phyloP scores from a whole-genome alignment of 2,329 filamentous ascomycete genomes.

The Ciborinia camelliae region DNA sequence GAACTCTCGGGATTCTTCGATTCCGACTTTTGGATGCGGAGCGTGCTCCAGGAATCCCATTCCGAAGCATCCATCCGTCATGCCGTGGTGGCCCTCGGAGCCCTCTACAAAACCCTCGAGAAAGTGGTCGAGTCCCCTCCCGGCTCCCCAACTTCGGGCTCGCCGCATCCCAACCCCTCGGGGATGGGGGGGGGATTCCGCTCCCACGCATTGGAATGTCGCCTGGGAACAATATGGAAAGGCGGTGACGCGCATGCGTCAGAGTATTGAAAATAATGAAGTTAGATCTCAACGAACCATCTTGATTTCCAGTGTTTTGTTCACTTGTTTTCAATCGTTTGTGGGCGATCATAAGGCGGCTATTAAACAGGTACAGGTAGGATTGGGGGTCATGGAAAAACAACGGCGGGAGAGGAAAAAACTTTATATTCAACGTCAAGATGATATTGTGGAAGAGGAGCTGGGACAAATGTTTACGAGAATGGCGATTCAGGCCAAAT shows the following conservation, averaged over 20 bases:
- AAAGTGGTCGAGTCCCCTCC: constrained; percentile 51
- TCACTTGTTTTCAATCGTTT: constrained; percentile 68
- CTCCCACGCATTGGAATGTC: constrained; percentile 54
- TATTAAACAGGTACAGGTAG: constrained; percentile 58
- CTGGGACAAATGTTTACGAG: constrained; percentile 61
- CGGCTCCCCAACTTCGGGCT: constrained; percentile 24
- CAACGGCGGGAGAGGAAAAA: constrained; percentile 46
- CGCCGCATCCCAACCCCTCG: too few species aligned
- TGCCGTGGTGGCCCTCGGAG: constrained; percentile 63
- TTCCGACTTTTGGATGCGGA: constrained; percentile 60
- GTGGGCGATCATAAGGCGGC: constrained; percentile 61
- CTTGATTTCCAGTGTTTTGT: constrained; percentile 62
- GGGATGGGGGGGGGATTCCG: constrained; percentile 43
- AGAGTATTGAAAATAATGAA: constrained; percentile 44
- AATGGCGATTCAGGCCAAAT: constrained; percentile 62
- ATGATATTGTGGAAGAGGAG: constrained; percentile 45
- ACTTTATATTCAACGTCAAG: constrained; percentile 29
- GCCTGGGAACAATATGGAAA: constrained; percentile 58
- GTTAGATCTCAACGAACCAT: constrained; percentile 48
- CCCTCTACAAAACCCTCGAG: constrained; percentile 64
- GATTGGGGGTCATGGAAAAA: constrained; percentile 53
- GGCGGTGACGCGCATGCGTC: constrained; percentile 51
- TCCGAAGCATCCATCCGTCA: constrained; percentile 59
- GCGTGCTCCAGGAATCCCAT: constrained; percentile 62
- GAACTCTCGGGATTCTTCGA: constrained; percentile 67